Evolutionary conservation across 2,329 filamentous ascomycete genomes (phyloP).

Genomic region (Falciphora oryzae): DNA sequence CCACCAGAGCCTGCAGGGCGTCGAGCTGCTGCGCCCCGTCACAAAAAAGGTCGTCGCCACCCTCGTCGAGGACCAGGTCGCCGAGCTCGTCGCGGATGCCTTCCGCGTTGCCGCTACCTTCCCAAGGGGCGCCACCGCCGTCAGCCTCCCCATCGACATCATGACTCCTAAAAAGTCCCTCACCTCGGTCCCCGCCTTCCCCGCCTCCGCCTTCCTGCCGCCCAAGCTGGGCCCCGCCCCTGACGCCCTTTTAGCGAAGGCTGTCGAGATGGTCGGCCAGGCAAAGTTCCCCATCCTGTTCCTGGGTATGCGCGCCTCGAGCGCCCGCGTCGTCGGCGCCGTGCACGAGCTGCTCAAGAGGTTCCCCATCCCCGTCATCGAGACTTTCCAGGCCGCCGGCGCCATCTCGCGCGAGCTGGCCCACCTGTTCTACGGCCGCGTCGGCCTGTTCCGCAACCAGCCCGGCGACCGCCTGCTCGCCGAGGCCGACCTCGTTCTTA

Average conservation of each 20-base stretch:
- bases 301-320: conserved; percentile 37
- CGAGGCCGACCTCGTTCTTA: conserved; percentile 36
- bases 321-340: conserved; percentile 31
- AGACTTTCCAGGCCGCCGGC: conserved; percentile 44
- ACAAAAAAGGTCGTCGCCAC: conserved; percentile 36
- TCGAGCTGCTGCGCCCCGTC: conserved; percentile 37
- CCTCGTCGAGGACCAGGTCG: conserved; percentile 40
- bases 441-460: conserved; percentile 43
- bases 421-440: conserved; percentile 39
- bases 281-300: conserved; percentile 37
- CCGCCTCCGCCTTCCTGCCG: conserved; percentile 30
- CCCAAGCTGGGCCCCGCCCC: conserved; percentile 35
- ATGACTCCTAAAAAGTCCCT: conserved; percentile 30
- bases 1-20: conserved; percentile 38
- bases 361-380: conserved; percentile 39
- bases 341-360: conserved; percentile 35
- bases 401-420: conserved; percentile 36
- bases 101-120: conserved; percentile 35
- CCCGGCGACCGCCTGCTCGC: conserved; percentile 38
- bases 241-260: conserved; percentile 23
- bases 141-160: conserved; percentile 40
- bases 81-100: conserved; percentile 39
- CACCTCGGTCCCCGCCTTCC: conserved; percentile 29
- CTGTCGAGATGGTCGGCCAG: conserved; percentile 26
- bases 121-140: conserved; percentile 36